A percentile compares a stretch with the other conserved stretches of the same genome.
phyloP scores from a whole-genome alignment of 352 stramenopile species.

The Saprolegnia parasitica region DNA sequence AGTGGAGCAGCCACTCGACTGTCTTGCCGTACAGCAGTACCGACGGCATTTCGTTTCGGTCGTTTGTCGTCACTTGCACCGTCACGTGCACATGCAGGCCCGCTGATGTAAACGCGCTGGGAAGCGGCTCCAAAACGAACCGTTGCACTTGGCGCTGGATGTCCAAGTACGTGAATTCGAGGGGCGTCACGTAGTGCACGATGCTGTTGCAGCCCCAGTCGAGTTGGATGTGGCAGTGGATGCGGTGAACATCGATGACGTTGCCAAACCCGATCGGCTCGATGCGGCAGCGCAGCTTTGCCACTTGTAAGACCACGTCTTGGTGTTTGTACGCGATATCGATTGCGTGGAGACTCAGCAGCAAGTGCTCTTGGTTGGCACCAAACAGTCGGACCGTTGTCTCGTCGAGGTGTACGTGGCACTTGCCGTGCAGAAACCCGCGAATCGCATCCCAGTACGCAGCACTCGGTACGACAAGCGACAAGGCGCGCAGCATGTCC shows the following conservation, averaged over 20 bases:
- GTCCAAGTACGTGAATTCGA: conserved; percentile 23
- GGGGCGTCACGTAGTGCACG: conserved; percentile 16
- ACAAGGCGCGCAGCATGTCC: conserved; percentile 35
- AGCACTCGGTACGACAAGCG: conserved; percentile 42
- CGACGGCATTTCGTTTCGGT: conserved; percentile 4
- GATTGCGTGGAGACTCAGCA: conserved; percentile 40
- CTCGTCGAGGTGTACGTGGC: conserved; percentile 38
- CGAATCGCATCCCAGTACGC: conserved; percentile 53
- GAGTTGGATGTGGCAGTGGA: conserved; percentile 44
- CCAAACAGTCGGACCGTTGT: conserved; percentile 44
- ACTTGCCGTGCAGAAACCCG: conserved; percentile 53
- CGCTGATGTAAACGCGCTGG: neutral
- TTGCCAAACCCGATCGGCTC: conserved; percentile 60
- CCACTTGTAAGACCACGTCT: conserved; percentile 40
- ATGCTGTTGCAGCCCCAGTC: conserved; percentile 35
- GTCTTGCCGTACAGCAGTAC: conserved; percentile 72
- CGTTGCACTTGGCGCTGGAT: neutral
- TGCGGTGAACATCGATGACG: conserved; percentile 50
- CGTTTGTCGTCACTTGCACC: neutral
- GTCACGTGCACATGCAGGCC: neutral
- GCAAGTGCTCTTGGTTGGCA: conserved; percentile 48
- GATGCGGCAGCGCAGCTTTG: conserved; percentile 49
- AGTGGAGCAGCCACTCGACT: conserved; percentile 60
- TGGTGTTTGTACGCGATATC: conserved; percentile 34
- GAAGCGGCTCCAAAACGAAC: neutral